These are phyloP conservation scores for Exophiala oligosperma DNA, from an alignment of 2,329 filamentous ascomycete species.

Conservation along the genomic window DNA sequence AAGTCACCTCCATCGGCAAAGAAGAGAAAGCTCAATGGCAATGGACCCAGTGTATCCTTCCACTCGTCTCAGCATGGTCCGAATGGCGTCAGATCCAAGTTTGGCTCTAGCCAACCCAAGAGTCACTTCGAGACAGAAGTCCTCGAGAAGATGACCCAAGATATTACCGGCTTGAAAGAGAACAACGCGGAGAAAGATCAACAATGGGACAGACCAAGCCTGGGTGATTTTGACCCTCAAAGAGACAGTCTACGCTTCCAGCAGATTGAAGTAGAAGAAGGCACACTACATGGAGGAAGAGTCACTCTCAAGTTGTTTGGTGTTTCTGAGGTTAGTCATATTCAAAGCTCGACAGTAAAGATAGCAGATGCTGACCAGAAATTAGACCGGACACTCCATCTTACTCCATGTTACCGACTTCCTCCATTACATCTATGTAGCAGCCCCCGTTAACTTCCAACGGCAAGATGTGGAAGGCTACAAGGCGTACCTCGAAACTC, in stretches of 20 bases:
- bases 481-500: constrained; percentile 76
- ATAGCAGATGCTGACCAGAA: background rate
- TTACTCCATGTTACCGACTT: constrained; percentile 95
- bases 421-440: constrained; percentile 92
- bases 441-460: constrained; percentile 79
- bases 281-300: constrained; percentile 72
- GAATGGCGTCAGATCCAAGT: constrained; percentile 52
- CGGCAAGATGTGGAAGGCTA: constrained; percentile 75
- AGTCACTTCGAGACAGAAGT: constrained; percentile 93
- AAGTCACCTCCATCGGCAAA: constrained; percentile 61
- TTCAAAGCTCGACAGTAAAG: background rate
- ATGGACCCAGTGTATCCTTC: constrained; percentile 52
- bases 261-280: constrained; percentile 93
- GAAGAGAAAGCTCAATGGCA: constrained; percentile 75
- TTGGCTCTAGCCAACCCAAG: constrained; percentile 76
- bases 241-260: constrained; percentile 82
- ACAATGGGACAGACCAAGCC: constrained; percentile 72
- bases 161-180: constrained; percentile 80
- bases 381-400: constrained; percentile 78
- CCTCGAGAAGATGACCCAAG: constrained; percentile 92
- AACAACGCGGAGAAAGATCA: constrained; percentile 92
- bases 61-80: constrained; percentile 64
- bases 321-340: constrained; percentile 67
- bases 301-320: constrained; percentile 89
- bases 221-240: constrained; percentile 62